Evolutionary conservation across 2,329 filamentous ascomycete genomes (phyloP), one percentile per base, ranked within the genome.

Genomic region (Bipolaris oryzae): DNA sequence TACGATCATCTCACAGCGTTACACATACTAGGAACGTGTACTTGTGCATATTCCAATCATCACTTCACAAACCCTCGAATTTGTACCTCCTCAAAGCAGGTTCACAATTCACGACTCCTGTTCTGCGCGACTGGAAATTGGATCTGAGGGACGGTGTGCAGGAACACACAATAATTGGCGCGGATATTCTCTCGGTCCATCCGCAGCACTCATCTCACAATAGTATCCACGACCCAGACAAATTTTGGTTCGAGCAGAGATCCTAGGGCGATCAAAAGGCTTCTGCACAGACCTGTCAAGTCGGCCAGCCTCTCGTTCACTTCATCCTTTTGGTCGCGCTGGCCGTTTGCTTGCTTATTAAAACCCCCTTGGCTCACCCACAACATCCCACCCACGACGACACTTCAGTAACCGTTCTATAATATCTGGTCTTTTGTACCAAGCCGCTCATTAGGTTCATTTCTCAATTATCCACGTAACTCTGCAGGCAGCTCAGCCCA

Each of bases 261-360:
- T 35, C 34, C 13, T 10, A 38, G 33, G 20, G 45, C 34, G 33
- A 18, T 13, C 33, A 28, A 25, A 4, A 37, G 20, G 7, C 9
- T 15, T 21, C 43, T 28, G 42, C 42, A 45, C 42, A 35, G 45
- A 37, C 33, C 33, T 4, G 34, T 38, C 21, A 15, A 37, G 7
- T 13, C 20, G 20, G 33, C 20, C 20, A 35, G 21, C 23, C 39
- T 37, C 11, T 37, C 15, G 20, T 21, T 48, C 33, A 25, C 34
- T 23, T 48, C 15, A 10, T 33, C 33, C 11, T 35, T 48, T 16
- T 45, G 6, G 10, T 28, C 11, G 9, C 10, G 25, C 16, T 11
- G 42, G 16, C 25, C 20, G 50, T 53, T 57, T 61, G 61, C 49
- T 59, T 57, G 53, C 58, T 59, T 57, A 50, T 57, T 16, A 37